These are phyloP conservation scores for Rheum nobile DNA, from an alignment of 148 eudicot genomes.

Conservation along the genomic window DNA sequence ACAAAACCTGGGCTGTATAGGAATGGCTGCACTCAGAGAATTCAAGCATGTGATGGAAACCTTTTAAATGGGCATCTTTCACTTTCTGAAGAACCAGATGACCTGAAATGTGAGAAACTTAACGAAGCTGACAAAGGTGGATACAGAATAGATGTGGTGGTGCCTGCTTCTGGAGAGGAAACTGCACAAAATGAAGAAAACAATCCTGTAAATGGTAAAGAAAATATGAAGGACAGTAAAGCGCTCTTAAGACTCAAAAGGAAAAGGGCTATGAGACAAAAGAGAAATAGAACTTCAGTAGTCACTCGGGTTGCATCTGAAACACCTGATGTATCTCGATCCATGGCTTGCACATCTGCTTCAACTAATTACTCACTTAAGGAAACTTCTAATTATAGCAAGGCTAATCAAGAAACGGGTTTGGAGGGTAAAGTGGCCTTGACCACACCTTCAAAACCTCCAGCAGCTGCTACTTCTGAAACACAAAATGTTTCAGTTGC, in stretches of 20 bases:
- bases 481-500: constrained; percentile 11
- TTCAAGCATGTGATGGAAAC: constrained; percentile 58
- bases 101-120: constrained; percentile 15
- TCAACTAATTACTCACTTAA: not conserved
- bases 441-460: constrained; percentile 8
- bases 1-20: constrained; percentile 46
- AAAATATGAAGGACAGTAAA: constrained; percentile 4
- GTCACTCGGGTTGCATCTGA: not conserved
- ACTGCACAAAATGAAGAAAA: constrained; percentile 12
- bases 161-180: constrained; percentile 11
- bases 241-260: constrained; percentile 11
- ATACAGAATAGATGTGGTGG: constrained; percentile 14
- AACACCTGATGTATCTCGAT: not conserved
- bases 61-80: constrained; percentile 31
- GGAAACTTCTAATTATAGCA: not conserved
- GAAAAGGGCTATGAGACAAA: constrained; percentile 20
- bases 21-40: constrained; percentile 75
- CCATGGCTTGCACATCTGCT: not conserved
- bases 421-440: constrained; percentile 5
- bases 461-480: constrained; percentile 10
- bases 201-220: constrained; percentile 9
- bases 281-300: constrained; percentile 15
- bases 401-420: not conserved
- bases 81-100: constrained; percentile 20
- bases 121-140: constrained; percentile 17